phyloP scores from a whole-genome alignment of 768 basidiomycete species.

The Chalciporus sphaerocephalus region DNA sequence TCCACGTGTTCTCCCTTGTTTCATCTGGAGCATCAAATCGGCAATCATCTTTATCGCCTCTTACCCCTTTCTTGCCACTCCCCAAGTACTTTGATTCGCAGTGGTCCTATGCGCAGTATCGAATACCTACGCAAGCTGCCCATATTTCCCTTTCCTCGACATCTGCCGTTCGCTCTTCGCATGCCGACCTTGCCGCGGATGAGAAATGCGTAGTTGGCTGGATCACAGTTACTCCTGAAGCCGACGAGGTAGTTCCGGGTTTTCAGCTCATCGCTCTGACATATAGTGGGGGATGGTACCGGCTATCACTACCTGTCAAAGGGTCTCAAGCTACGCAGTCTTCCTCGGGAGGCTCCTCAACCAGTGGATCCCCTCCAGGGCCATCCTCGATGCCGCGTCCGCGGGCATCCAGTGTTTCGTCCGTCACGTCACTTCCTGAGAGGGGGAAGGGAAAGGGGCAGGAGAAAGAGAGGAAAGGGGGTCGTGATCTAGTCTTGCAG shows the following conservation, averaged over 20 bases:
- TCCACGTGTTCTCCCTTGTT: constrained; percentile 80
- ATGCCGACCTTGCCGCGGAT: constrained; percentile 66
- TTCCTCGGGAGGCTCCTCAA: constrained; percentile 5
- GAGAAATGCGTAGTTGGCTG: constrained; percentile 87
- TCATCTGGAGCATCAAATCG: constrained; percentile 69
- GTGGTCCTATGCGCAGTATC: constrained; percentile 93
- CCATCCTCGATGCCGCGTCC: constrained; percentile 37
- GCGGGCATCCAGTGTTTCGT: constrained; percentile 54
- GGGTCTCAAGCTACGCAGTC: constrained; percentile 18
- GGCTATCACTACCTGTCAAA: constrained; percentile 56
- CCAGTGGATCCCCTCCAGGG: constrained; percentile 43
- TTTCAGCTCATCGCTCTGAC: constrained; percentile 83
- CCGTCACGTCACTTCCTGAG: constrained; percentile 42
- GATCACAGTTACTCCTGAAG: constrained; percentile 51
- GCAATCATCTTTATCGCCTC: constrained; percentile 75
- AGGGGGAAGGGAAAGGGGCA: constrained; percentile 57
- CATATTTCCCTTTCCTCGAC: constrained; percentile 76
- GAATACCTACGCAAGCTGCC: constrained; percentile 79
- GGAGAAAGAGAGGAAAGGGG: constrained; percentile 52
- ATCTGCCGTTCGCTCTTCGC: constrained; percentile 50
- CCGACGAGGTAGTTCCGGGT: constrained; percentile 39
- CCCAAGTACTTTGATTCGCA: constrained; percentile 94
- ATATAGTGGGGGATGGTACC: constrained; percentile 90
- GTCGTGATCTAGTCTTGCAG: constrained; percentile 61
- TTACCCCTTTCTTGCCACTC: constrained; percentile 75